Conservation (phyloP, 129 eudicot species). For the Flaveria robusta region DNA sequence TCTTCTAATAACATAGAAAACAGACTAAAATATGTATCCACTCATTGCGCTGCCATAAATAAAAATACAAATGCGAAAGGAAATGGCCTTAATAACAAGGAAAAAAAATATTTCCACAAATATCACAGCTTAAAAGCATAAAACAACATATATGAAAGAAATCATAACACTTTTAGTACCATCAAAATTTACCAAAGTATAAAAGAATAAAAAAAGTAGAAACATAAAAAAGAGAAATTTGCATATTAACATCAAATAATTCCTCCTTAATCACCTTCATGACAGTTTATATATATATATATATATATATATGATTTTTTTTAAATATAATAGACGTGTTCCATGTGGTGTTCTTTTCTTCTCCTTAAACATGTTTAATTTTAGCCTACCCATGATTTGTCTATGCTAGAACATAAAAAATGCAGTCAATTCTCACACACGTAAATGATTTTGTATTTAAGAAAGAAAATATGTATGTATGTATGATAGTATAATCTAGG, state of each 20-base stretch:
- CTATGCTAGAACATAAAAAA: too few species aligned
- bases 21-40: neutral
- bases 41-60: neutral
- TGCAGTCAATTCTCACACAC: too few species aligned
- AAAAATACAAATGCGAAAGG: neutral
- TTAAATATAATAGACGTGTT: too few species aligned
- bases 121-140: neutral
- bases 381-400: too few species aligned
- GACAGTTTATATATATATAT: too few species aligned
- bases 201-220: neutral
- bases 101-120: neutral
- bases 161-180: neutral
- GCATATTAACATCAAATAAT: neutral
- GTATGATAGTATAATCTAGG: too few species aligned
- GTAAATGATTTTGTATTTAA: too few species aligned
- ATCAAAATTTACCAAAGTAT: neutral
- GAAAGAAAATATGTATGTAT: too few species aligned
- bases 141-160: neutral
- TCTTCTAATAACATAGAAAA: neutral
- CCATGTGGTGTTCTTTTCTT: too few species aligned
- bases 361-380: too few species aligned
- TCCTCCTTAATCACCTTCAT: constrained; percentile 22
- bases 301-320: too few species aligned
- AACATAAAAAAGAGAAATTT: constrained; percentile 7
- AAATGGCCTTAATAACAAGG: neutral